These are phyloP conservation scores for Camellia lanceoleosa DNA, from an alignment of 148 eudicot genomes.

Conservation along the genomic window DNA sequence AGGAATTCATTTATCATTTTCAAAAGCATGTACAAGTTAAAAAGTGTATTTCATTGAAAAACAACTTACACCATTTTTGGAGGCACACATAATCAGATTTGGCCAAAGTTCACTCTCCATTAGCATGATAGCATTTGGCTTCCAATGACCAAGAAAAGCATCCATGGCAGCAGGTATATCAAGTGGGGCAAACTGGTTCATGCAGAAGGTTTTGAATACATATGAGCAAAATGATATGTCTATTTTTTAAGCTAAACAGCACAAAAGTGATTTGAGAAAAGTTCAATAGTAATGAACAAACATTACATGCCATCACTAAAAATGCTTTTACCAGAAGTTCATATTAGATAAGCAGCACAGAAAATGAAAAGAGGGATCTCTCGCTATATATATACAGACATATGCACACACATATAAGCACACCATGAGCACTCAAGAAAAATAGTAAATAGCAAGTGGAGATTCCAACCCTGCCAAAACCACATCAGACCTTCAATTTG, in stretches of 20 bases:
- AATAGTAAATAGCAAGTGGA: neutral
- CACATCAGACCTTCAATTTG: neutral
- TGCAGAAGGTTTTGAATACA: slow-evolving; percentile 1
- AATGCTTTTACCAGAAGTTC: neutral
- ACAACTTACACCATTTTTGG: slow-evolving; percentile 64
- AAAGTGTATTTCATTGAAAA: slow-evolving; percentile 4
- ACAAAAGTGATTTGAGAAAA: neutral
- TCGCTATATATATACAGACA: no score
- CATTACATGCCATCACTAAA: neutral
- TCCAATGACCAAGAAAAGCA: slow-evolving; percentile 84
- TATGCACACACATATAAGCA: neutral
- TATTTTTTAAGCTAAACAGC: slow-evolving; percentile 2
- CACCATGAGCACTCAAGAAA: neutral
- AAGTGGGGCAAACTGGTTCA: slow-evolving; percentile 86
- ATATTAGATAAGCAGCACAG: neutral
- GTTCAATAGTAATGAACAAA: neutral
- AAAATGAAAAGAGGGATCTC: neutral
- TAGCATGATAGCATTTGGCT: slow-evolving; percentile 70
- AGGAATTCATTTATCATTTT: slow-evolving; percentile 6
- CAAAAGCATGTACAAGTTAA: neutral
- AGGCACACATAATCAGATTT: slow-evolving; percentile 80
- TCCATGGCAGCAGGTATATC: slow-evolving; percentile 76
- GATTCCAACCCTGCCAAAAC: neutral
- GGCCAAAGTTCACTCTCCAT: slow-evolving; percentile 99
- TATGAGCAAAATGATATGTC: neutral